Base-by-base conservation (phyloP, 2,329 filamentous ascomycete species). In the Alternaria brassicicola region DNA sequence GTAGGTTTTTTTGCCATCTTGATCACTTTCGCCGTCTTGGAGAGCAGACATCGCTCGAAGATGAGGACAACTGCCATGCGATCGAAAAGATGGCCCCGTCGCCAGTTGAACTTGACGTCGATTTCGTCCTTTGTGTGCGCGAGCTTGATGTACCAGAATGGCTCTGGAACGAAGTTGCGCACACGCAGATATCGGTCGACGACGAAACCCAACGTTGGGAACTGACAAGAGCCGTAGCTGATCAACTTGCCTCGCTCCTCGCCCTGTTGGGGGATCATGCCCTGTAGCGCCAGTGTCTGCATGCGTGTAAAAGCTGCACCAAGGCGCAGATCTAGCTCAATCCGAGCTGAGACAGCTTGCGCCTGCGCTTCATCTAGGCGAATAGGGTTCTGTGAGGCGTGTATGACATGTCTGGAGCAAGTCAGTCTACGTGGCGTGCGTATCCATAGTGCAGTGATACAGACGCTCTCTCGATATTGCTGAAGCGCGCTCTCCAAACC, bases 141-240 rank as follows among this genome's bases (percentile, higher is more conserved):
- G 36, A 99, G 84, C 67, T 89, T 94, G 81, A 99, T 96, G 59
- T 86, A 85, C 95, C 95, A 99, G 77, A 98, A 99, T 0, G 86
- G 82, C 73, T 99, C 95, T 0, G 94, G 90, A 1, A 95, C 88
- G 76, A 99, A 99, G 68, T 96, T 97, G 63, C 92, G 89, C 50
- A 99, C 95, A 49, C 91, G 88, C 69, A 97, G 92, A 76, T 98
- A 99, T 46, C 94, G 88, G 77, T 99, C 95, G 6, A 99, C 95
- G 1, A 99, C 94, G 66, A 99, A 99, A 0, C 95, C 95, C 5
- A 99, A 83, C 0, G 95, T 98, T 1, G 95, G 95, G 70, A 99
- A 99, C 75, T 99, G 95, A 66, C 95, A 99, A 4, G 93, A 97
- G 86, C 91, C 93, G 72, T 97, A 97, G 76, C 92, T 96, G 48